Conservation (phyloP, 2,329 filamentous ascomycete genomes). For the Diplodia mutila region DNA sequence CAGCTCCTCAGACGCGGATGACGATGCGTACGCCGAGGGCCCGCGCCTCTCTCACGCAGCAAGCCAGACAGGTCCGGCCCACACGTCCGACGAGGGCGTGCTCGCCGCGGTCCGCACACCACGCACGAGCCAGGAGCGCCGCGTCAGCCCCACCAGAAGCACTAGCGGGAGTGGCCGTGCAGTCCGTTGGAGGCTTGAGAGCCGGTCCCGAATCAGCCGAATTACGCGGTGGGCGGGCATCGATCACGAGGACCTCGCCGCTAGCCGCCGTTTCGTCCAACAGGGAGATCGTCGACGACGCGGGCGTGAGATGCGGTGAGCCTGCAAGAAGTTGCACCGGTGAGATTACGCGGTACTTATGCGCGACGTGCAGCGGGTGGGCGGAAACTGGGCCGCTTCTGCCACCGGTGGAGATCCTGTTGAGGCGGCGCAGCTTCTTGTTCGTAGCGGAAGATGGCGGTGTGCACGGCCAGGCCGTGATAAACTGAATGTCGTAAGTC, state of each 20-base stretch:
- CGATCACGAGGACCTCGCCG: constrained; percentile 45
- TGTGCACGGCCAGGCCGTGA: constrained; percentile 59
- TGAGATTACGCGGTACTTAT: constrained; percentile 38
- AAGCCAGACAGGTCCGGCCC: constrained; percentile 71
- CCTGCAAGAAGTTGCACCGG: constrained; percentile 8
- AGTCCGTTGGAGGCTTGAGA: background rate
- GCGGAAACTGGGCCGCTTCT: constrained; percentile 34
- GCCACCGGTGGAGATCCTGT: constrained; percentile 38
- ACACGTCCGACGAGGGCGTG: constrained; percentile 72
- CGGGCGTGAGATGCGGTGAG: constrained; percentile 26
- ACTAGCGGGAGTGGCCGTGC: background rate
- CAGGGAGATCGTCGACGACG: constrained; percentile 28
- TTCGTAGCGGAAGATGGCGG: constrained; percentile 31
- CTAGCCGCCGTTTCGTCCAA: constrained; percentile 26
- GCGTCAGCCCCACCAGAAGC: constrained; percentile 59
- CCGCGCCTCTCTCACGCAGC: constrained; percentile 74
- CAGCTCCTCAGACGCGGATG: constrained; percentile 41
- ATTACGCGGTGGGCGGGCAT: constrained; percentile 47
- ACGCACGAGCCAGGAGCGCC: constrained; percentile 71
- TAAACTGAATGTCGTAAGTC: constrained; percentile 57
- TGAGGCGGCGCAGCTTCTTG: constrained; percentile 34
- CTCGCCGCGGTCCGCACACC: constrained; percentile 74
- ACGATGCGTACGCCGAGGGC: constrained; percentile 71
- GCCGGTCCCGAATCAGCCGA: background rate
- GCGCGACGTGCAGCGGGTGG: constrained; percentile 48